Evolutionary conservation across 768 basidiomycete genomes (phyloP), one percentile per base, ranked within the genome.

Genomic region (Kwoniella mangroviensis): DNA sequence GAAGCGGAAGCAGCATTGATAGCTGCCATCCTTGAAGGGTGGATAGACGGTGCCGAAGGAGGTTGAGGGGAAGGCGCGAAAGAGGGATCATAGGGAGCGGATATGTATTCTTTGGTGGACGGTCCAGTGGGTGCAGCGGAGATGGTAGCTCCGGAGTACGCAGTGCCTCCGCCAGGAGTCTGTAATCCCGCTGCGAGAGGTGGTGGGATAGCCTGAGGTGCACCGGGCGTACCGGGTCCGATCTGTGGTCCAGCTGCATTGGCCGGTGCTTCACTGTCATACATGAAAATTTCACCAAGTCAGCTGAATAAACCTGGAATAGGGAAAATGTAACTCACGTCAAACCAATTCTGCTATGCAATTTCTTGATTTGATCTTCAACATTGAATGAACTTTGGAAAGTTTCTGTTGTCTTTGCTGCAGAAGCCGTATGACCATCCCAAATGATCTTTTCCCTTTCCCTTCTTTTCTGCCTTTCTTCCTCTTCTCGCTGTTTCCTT

Each of bases 351-450:
- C 93, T 89, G 67, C 91, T 91, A 84, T 97, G 95, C 68, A 98
- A 94, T 58, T 94, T 93, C 54, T 93, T 93, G 82, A 99, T 99
- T 82, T 99, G 97, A 79, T 98, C 94, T 84, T 98, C 94, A 81
- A 98, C 90, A 81, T 94, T 95, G 86, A 92, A 94, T 72, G 91
- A 91, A 17, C 89, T 90, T 59, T 94, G 94, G 86, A 91, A 99
- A 80, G 93, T 93, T 87, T 94, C 92, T 79, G 94, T 86, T 0
- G 94, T 97, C 74, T 89, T 89, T 59, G 91, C 91, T 84, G 95
- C 98, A 54, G 93, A 92, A 54, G 93, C 92, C 1, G 95, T 95
- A 83, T 98, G 95, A 76, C 97, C 97, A 84, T 98, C 97, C 97
- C 97, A 99, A 59, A 98, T 92, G 74, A 93, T 92, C 81, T 92